Evolutionary conservation across 2,329 filamentous ascomycete genomes (phyloP), one percentile per base, ranked within the genome.

Genomic region (Aspergillus vadensis): DNA sequence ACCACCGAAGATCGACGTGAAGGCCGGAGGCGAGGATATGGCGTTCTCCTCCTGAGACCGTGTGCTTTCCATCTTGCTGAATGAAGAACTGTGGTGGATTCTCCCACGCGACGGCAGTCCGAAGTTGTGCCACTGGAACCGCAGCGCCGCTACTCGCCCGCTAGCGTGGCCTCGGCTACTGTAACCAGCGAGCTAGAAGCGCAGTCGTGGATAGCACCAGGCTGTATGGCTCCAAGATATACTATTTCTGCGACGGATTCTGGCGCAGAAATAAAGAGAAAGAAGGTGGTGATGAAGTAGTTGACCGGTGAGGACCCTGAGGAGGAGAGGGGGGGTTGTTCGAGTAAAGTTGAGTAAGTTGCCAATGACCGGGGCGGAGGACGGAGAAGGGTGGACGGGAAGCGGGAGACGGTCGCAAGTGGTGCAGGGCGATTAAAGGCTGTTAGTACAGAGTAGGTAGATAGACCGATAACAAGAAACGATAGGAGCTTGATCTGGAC

Each of bases 1-100:
- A 19, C 68, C 65, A 15, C 64, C 68, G 23, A 69, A 71, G 53
- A 70, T 59, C 8, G 68, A 71, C 17, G 57, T 55, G 51, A 67
- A 64, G 1, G 66, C 60, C 1, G 52, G 36, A 27, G 64, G 54
- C 14, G 60, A 49, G 41, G 41, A 30, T 4, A 57, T 17, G 12
- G 43, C 38, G 17, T 23, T 47, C 4, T 36, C 44, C 38, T 56
- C 41, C 15, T 55, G 32, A 10, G 41, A 21, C 14, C 36, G 51
- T 47, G 52, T 53, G 53, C 38, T 36, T 43, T 61, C 55, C 54
- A 58, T 59, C 50, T 53, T 19, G 50, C 25, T 43, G 56, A 15
- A 43, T 21, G 30, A 21, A 48, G 19, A 38, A n/a, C 30, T 9
- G 21, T n/a, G 36, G 54, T 48, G 12, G 32, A 48, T n/a, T n/a